Evolutionary conservation across 2,329 filamentous ascomycete genomes (phyloP).

Genomic region (Acrodontium crateriforme): DNA sequence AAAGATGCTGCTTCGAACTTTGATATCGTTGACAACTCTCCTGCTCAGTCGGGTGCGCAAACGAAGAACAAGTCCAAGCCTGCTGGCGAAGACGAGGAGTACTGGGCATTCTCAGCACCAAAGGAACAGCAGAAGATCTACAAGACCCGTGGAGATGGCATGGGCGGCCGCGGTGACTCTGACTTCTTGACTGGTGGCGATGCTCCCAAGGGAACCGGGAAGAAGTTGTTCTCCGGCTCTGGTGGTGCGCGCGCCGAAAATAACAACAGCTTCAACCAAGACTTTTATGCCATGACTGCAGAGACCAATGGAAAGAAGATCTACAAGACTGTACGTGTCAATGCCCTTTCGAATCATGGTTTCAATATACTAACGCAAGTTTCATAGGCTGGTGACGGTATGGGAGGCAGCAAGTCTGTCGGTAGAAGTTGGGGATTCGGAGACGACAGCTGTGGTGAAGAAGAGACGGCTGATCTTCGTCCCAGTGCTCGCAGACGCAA

Average conservation of each 20-base stretch:
- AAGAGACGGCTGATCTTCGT: no score
- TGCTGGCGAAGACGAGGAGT: slow-evolving; percentile 2
- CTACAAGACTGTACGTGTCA: slow-evolving; percentile 20
- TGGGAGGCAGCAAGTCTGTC: slow-evolving; percentile 47
- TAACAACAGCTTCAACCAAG: no score
- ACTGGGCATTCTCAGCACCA: slow-evolving; percentile 4
- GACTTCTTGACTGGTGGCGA: slow-evolving; percentile 1
- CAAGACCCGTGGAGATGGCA: slow-evolving; percentile 34
- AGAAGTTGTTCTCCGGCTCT: no score
- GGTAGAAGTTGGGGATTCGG: slow-evolving; percentile 44
- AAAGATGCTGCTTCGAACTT: slow-evolving; percentile 75
- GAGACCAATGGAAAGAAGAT: slow-evolving; percentile 9
- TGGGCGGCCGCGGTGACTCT: slow-evolving; percentile 44
- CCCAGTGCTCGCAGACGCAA: no score
- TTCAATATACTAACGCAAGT: no score
- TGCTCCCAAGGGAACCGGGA: no score
- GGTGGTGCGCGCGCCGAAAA: no score
- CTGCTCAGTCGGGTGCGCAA: slow-evolving; percentile 38
- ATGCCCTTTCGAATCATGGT: no score
- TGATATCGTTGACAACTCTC: slow-evolving; percentile 62
- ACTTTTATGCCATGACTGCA: not conserved
- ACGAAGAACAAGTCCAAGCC: slow-evolving; percentile 20
- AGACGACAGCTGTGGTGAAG: slow-evolving; percentile 32
- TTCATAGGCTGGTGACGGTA: slow-evolving; percentile 40
- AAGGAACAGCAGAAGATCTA: slow-evolving; percentile 20